A percentile compares a stretch with the other conserved stretches of the same genome.
Evolutionary conservation across 176 grass and related monocot genomes (phyloP).

Genomic region (Luzula sylvatica): DNA sequence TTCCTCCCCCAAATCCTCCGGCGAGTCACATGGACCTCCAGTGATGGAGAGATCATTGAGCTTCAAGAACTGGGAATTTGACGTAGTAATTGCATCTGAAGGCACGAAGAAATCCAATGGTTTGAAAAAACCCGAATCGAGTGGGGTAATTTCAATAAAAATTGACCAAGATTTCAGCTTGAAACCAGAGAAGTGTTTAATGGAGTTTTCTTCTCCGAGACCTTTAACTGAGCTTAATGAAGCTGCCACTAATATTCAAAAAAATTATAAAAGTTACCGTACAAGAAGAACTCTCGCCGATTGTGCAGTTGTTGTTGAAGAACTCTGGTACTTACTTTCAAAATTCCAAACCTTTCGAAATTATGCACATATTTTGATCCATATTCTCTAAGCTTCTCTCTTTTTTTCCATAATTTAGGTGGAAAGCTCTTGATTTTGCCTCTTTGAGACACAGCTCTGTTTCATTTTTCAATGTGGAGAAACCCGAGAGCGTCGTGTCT

Average conservation of each 20-base stretch:
- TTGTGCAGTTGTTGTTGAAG: constrained; percentile 82
- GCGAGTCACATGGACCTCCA: not conserved
- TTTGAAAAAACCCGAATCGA: too few species aligned
- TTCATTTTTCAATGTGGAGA: constrained; percentile 69
- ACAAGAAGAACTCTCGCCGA: constrained; percentile 84
- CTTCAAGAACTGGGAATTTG: too few species aligned
- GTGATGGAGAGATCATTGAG: too few species aligned
- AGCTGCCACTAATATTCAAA: constrained; percentile 69
- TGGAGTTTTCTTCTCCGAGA: constrained; percentile 50
- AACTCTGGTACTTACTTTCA: constrained; percentile 54
- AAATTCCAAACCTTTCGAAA: not conserved
- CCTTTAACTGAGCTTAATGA: constrained; percentile 53
- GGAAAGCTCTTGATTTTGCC: constrained; percentile 70
- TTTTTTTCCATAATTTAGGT: constrained; percentile 32
- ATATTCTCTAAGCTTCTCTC: not conserved
- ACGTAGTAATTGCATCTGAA: too few species aligned
- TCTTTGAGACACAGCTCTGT: constrained; percentile 59
- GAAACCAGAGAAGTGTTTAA: constrained; percentile 15
- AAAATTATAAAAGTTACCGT: constrained; percentile 84
- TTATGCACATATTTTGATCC: not conserved
- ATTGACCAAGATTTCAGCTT: constrained; percentile 1
- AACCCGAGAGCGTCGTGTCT: constrained; percentile 66
- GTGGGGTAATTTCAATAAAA: too few species aligned
- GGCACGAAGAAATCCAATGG: too few species aligned
- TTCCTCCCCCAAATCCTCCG: constrained; percentile 22